Base-by-base conservation (phyloP, 2,329 filamentous ascomycete species). In the Metarhizium rileyi region DNA sequence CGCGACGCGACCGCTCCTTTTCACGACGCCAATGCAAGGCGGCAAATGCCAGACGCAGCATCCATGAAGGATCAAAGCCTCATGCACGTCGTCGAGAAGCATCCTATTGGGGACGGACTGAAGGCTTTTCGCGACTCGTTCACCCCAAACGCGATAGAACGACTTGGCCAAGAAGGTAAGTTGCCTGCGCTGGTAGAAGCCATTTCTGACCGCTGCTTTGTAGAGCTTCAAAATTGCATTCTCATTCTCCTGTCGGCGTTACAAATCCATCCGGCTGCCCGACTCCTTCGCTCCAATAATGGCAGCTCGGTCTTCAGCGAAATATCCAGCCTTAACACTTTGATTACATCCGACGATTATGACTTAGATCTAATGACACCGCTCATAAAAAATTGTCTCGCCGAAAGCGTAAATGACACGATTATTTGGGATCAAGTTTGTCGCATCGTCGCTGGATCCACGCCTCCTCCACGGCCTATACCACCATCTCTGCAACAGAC, bases 401-500 rank as follows among this genome's bases (percentile, higher is more conserved):
- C 30, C 30, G 30, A 35, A 9, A 9, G 16, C 16, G 16, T 16
- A 35, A 16, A 35, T 35, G 16, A 35, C 30, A 16, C 35, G 27
- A 5, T 38, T 38, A 38, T 20, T 38, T 38, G 35, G 35, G 35
- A 38, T 38, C 35, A 38, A 38, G 35, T 38, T 38, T 38, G 27
- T 28, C 27, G 27, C 23, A 61, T 63, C 38, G 47, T 58, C 22
- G 36, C 46, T 35, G 56, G 58, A 52, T 36, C 46, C 35, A 60
- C 54, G 12, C 55, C 57, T 38, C 59, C 59, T 50, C 62, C 58
- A 26, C 55, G 51, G 51, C 50, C 54, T 28, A 54, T 56, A 51
- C 51, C 56, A 5, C 63, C 60, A 22, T 63, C 59, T n/a, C 14
- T 62, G 49, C 56, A 59, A 55, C 57, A 64, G 53, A 64, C 61